Base-by-base conservation (phyloP, 129 eudicot species). In the Solidago caesia region DNA sequence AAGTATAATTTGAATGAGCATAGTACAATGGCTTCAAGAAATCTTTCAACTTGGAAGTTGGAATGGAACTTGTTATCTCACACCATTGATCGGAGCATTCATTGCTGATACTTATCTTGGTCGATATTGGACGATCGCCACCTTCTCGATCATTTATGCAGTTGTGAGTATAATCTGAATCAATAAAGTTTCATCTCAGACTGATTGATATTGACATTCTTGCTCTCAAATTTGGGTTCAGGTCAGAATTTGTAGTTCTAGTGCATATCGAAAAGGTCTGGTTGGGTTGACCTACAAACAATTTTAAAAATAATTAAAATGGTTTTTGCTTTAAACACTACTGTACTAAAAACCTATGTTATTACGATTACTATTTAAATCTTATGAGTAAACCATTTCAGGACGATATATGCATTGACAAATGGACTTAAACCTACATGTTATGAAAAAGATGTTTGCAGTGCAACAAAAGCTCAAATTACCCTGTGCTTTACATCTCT, bases 401-500 rank as follows among this genome's bases (percentile, higher is more conserved):
- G 21, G 21, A 21, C 21, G 21, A 21, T 21, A 21, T 21, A 21
- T 21, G 21, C 21, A 21, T 21, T 21, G 21, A 21, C 21, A 21
- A 21, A 78, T 1, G 86, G 92, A 53, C 83, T 90, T 61, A 90
- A 70, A 79, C 90, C 92, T 8, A 71, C 77, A 9, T 88, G 90
- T 68, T 67, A 53, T 14, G 80, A 63, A n/a, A 68, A 72, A 66
- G 83, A 78, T 43, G 76, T 45, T 58, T 89, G 92, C 53, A 79
- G 46, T 73, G 80, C 92, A 49, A 82, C 96, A 7, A 25, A 62
- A 5, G 12, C 80, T 45, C 88, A 89, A 67, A 77, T 71, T 14
- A 84, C 85, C 0, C n/a, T 81, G 14, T 69, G 75, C 75, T 87
- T 90, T 63, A 7, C 74, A 2, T 84, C 92, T 21, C 57, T 51